Evolutionary conservation across 495 filamentous ascomycete genomes (phyloP), one percentile per base, ranked within the genome.

Genomic region (Podospora pseudopauciseta): DNA sequence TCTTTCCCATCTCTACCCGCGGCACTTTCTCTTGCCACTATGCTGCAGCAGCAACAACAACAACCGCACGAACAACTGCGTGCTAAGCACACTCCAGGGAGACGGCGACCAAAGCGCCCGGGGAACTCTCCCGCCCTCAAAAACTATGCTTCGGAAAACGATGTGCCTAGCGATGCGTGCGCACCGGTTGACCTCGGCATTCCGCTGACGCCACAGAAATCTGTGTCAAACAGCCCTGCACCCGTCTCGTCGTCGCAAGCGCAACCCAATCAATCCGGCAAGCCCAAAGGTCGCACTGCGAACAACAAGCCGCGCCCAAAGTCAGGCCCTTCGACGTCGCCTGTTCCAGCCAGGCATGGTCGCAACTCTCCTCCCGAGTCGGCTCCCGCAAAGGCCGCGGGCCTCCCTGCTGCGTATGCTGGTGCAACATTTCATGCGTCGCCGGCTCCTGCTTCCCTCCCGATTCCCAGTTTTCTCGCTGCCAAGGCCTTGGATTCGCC

Each of bases 371-470:
- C 83, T 23, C 80, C 80, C 15, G 72, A 78, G 23, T 70, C 72
- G 16, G 71, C 73, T 13, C 55, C 59, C 26, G 60, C 75, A 16
- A 80, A 80, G 65, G 70, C 79, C 16, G 67, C 72, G 9, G 39
- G 39, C 2, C 80, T 86, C 19, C 85, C 82, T 57, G 75, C 86
- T 68, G 85, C 92, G 67, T 99, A 97, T 78, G 95, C 95, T 16
- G 95, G 95, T 18, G 91, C 94, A 18, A 96, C 92, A 0, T 99
- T 99, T 78, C 94, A 97, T 76, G 91, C 92, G 13, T 99, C 95
- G 2, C 95, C 95, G 16, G 94, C 93, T 3, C 91, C 96, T 2
- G 94, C 93, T 3, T 87, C 92, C n/a, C 85, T 99, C 5, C 96
- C 96, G 0, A 91, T 97, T 56, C 95, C 95, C 1, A 95, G 88